Evolutionary conservation across 2,329 filamentous ascomycete genomes (phyloP).

Genomic region (Chaetothyriales sp.): DNA sequence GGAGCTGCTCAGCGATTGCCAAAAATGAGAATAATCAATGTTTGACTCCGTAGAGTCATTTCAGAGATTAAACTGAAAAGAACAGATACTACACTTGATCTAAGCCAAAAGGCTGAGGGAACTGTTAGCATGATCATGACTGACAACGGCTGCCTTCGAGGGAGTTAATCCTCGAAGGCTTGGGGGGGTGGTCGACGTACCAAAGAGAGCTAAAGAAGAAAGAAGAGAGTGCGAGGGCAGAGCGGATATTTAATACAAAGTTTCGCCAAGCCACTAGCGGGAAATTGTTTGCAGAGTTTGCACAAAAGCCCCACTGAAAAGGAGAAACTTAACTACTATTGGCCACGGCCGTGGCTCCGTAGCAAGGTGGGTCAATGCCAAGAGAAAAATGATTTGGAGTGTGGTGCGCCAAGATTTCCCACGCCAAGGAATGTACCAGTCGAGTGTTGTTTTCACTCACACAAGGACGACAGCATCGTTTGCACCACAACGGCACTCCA

Average conservation of each 20-base stretch:
- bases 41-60: conserved; percentile 58
- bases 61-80: conserved; percentile 96
- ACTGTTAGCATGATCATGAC: conserved; percentile 5
- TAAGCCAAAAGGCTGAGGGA: conserved; percentile 43
- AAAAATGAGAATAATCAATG: conserved; percentile 80
- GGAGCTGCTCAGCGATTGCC: conserved; percentile 35
- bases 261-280: neutral
- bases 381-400: neutral
- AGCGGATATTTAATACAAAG: neutral
- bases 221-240: neutral
- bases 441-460: neutral
- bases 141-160: neutral
- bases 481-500: neutral
- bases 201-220: neutral
- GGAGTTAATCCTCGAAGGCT: neutral
- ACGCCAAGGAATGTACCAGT: neutral
- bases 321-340: no score
- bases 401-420: neutral
- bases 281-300: neutral
- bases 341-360: neutral
- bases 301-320: neutral
- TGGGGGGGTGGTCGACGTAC: neutral
- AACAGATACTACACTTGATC: conserved; percentile 95
- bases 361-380: no score
- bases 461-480: neutral